Percentiles rank a stretch among this genome's conserved stretches.
These are phyloP conservation scores for Alternaria arborescens DNA, from an alignment of 2,329 filamentous ascomycete genomes.

Conservation along the genomic window DNA sequence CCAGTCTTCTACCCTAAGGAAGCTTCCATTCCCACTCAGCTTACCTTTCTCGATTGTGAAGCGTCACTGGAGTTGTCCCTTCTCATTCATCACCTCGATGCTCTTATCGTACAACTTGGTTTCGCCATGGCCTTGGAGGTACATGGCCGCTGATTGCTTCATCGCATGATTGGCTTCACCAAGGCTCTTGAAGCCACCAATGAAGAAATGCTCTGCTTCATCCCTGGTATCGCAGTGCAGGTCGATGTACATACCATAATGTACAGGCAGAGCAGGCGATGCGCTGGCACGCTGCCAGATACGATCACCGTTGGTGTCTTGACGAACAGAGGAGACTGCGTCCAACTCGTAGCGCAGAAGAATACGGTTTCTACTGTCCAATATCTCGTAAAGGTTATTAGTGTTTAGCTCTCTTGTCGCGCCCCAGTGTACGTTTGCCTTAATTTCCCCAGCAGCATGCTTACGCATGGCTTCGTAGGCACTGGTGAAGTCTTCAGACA, in stretches of 20 bases:
- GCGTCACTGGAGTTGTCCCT: neutral
- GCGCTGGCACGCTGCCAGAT: neutral
- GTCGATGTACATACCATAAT: constrained; percentile 11
- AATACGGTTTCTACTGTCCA: neutral
- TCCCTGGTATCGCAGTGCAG: neutral
- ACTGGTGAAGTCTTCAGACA: constrained; percentile 3
- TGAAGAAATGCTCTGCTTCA: neutral
- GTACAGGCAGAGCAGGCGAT: neutral
- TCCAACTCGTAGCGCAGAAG: constrained; percentile 15
- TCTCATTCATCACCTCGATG: constrained; percentile 8
- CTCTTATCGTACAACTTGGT: neutral
- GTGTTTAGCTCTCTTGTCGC: neutral
- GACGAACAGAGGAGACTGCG: neutral
- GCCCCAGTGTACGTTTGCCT: constrained; percentile 7
- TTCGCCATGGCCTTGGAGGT: neutral
- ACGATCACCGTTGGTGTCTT: neutral
- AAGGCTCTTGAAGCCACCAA: constrained; percentile 5
- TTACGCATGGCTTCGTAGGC: constrained; percentile 5
- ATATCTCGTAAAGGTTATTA: constrained; percentile 10
- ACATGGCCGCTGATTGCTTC: constrained; percentile 1
- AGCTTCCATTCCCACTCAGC: neutral
- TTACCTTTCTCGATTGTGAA: constrained; percentile 6
- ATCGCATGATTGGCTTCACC: constrained; percentile 11
- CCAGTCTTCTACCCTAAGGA: constrained; percentile 3
- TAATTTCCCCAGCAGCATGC: constrained; percentile 2